These are phyloP conservation scores for Chrysanthemum lavandulifolium DNA, from an alignment of 129 eudicot species.

Conservation along the genomic window DNA sequence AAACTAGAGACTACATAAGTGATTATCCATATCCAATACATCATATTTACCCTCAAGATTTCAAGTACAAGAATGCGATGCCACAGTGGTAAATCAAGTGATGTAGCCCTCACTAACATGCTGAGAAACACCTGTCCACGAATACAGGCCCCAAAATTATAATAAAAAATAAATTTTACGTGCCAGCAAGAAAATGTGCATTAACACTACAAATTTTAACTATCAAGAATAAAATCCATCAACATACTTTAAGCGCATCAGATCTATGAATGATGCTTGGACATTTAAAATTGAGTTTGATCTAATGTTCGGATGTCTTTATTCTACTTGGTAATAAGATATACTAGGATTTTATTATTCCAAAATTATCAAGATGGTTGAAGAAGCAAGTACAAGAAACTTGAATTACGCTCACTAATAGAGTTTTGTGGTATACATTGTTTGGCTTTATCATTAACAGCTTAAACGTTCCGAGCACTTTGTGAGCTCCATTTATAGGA, in stretches of 20 bases:
- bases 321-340: background rate
- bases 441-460: background rate
- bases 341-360: background rate
- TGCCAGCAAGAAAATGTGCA: conserved; percentile 19
- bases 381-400: background rate
- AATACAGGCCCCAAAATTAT: conserved; percentile 11
- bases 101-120: conserved; percentile 86
- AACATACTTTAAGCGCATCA: conserved; percentile 15
- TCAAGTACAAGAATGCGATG: conserved; percentile 99
- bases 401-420: background rate
- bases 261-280: conserved; percentile 2
- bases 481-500: too few relatives aligned
- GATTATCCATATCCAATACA: background rate
- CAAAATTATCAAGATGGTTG: background rate
- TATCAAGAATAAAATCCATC: conserved; percentile 10
- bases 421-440: background rate
- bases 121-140: conserved; percentile 87
- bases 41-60: conserved; percentile 79
- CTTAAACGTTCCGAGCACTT: background rate
- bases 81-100: conserved; percentile 97
- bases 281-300: background rate
- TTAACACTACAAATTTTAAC: conserved; percentile 10
- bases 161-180: background rate
- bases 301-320: background rate
- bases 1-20: background rate